Conservation (phyloP, 2,329 filamentous ascomycete species). For the Xylariaceae sp. region DNA sequence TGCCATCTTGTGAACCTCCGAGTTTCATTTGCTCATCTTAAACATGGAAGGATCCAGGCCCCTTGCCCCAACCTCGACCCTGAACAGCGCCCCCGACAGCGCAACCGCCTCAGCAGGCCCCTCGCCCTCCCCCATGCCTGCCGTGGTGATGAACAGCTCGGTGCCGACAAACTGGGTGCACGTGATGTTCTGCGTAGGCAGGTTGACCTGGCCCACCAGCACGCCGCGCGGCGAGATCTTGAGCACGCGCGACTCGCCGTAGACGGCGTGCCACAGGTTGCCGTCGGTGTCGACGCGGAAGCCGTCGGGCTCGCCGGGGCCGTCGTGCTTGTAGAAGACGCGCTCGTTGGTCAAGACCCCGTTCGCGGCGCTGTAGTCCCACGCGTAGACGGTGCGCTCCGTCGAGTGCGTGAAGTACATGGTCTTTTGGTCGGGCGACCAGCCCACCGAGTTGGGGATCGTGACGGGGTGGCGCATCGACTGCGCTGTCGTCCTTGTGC, state of each 20-base stretch:
- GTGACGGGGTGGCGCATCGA: conserved; percentile 58
- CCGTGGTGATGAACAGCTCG: conserved; percentile 75
- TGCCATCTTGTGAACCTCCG: too few species aligned
- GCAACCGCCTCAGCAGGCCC: conserved; percentile 59
- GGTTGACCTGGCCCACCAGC: conserved; percentile 67
- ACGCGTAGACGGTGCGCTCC: conserved; percentile 64
- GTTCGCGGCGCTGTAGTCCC: conserved; percentile 61
- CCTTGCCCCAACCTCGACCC: conserved; percentile 68
- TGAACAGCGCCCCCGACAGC: conserved; percentile 69
- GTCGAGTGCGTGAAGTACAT: conserved; percentile 84
- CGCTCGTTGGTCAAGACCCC: conserved; percentile 65
- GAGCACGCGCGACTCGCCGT: conserved; percentile 71
- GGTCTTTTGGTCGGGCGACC: conserved; percentile 67
- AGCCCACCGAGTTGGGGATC: conserved; percentile 83
- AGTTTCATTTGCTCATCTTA: conserved; percentile 38
- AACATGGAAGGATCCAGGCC: conserved; percentile 64
- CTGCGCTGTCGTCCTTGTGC: conserved; percentile 49
- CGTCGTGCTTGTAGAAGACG: conserved; percentile 67
- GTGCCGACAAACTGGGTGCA: conserved; percentile 76
- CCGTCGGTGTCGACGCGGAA: conserved; percentile 80
- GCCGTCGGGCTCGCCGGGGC: conserved; percentile 70
- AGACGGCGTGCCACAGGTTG: conserved; percentile 87
- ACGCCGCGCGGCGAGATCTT: conserved; percentile 67
- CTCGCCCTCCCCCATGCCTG: conserved; percentile 60
- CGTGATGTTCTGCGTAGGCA: conserved; percentile 76